Evolutionary conservation across 1,139 yeast species (phyloP).

Genomic region (Nematodospora anomalae): DNA sequence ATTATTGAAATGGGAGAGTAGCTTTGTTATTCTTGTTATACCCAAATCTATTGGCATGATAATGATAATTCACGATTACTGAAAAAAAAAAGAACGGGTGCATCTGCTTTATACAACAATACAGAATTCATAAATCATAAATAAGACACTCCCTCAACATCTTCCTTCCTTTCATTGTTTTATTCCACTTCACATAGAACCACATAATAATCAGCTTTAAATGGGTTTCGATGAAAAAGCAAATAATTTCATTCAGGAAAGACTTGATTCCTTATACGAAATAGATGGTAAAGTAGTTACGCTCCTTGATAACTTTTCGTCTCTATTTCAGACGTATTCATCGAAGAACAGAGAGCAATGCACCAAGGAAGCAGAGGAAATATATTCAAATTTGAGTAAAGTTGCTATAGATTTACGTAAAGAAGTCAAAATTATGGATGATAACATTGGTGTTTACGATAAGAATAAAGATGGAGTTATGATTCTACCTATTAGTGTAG

Average conservation of each 20-base stretch:
- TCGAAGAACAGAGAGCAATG: constrained; percentile 27
- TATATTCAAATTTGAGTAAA: constrained; percentile 35
- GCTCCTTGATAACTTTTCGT: constrained; percentile 40
- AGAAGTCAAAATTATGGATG: constrained; percentile 60
- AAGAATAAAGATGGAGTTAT: constrained; percentile 48
- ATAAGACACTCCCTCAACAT: too few species aligned
- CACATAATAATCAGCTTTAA: too few species aligned
- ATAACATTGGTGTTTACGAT: constrained; percentile 50
- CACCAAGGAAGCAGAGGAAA: constrained; percentile 29
- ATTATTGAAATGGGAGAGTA: constrained; percentile 62
- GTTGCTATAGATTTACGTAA: constrained; percentile 52
- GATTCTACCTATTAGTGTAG: constrained; percentile 60
- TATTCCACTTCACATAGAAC: too few species aligned
- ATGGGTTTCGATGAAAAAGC: constrained; percentile 15
- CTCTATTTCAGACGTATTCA: constrained; percentile 42
- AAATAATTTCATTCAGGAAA: constrained; percentile 39
- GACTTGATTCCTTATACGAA: constrained; percentile 45
- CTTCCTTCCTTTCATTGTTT: too few species aligned
- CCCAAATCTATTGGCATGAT: constrained; percentile 56
- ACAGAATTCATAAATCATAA: too few species aligned
- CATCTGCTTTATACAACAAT: too few species aligned
- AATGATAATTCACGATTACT: not conserved
- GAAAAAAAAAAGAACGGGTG: constrained; percentile 4
- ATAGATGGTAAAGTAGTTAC: constrained; percentile 48
- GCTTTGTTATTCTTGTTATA: constrained; percentile 54